Percentiles rank a stretch among this genome's conserved stretches.
These are phyloP conservation scores for Debaryomyces singareniensis DNA, from an alignment of 1,139 yeast genomes.

Conservation along the genomic window DNA sequence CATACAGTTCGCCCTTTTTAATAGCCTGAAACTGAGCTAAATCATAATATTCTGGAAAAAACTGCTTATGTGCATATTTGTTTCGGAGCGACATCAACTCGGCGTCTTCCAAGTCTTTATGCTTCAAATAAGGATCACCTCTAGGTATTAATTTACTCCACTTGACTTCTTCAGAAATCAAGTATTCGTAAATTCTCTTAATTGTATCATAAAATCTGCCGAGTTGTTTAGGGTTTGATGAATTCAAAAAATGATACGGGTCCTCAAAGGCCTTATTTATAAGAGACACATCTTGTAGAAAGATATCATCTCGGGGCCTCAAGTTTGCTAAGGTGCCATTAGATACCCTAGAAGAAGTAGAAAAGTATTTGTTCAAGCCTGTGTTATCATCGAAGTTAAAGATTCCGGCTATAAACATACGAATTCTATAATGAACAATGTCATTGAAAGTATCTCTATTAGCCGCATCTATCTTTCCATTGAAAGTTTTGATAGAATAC, in stretches of 20 bases:
- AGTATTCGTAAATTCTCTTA: conserved; percentile 19
- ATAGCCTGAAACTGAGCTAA: conserved; percentile 20
- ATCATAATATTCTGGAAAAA: conserved; percentile 35
- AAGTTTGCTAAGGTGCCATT: conserved; percentile 17
- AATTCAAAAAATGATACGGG: conserved; percentile 28
- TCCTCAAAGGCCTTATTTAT: conserved; percentile 29
- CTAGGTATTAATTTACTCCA: conserved; percentile 11
- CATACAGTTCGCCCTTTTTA: conserved; percentile 11
- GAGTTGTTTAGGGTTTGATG: conserved; percentile 16
- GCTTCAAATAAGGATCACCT: conserved; percentile 14
- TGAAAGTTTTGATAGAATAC: conserved; percentile 11
- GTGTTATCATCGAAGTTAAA: conserved; percentile 40
- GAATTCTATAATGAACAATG: conserved; percentile 28
- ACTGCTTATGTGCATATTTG: conserved; percentile 18
- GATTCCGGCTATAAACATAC: conserved; percentile 27
- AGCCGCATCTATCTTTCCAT: conserved; percentile 22
- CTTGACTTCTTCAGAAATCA: conserved; percentile 25
- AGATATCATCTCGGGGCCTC: conserved; percentile 16
- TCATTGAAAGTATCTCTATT: conserved; percentile 38
- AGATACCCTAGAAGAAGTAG: conserved; percentile 20
- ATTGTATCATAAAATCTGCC: conserved; percentile 18
- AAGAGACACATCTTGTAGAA: conserved; percentile 28
- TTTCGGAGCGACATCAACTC: conserved; percentile 14
- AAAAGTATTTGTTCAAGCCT: conserved; percentile 39
- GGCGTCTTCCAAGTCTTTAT: conserved; percentile 10